Base-by-base conservation (phyloP, 208 protist genomes). In the Wallacemonas sp. region DNA sequence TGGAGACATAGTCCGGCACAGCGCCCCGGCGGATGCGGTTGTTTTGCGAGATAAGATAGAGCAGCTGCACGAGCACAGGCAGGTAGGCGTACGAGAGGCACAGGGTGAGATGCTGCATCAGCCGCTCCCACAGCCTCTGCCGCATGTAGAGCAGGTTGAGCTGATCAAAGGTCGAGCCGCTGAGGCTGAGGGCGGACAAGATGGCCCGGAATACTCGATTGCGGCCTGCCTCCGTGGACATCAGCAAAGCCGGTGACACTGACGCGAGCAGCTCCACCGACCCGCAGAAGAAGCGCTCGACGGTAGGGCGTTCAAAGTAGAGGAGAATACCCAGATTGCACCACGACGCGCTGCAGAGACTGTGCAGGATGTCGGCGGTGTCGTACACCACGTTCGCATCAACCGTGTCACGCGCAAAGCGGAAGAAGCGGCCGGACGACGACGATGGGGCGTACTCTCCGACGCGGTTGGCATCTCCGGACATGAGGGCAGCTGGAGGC, bases 241-340 rank as follows among this genome's bases (percentile, higher is more conserved):
- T 90, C 5, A 93, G 49, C 60, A 86, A 42, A 62, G 84, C 68
- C 27, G 86, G 75, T 8, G 87, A 80, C 1, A 77, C 82, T 27
- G 74, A 77, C 27, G 84, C 72, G 19, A 93, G 68, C n/a, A 91
- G 41, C 61, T 87, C 68, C 21, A 93, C 53, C 27, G 82, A 75
- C 11, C 74, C 76, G 34, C 55, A 75, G 68, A 93, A 87, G 26
- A 86, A 79, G 33, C 64, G 68, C 66, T 86, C 76, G 19, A 86
- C 70, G 8, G 79, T 66, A 63, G 66, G 66, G 0, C 82, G 75
- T 46, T 93, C 80, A 66, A 94, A 96, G 51, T 82, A 75, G 33
- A 91, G 60, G 8, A 91, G 55, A 38, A 95, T 80, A 21, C 90
- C 90, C 6, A 93, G 56, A 53, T 93, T 92, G 63, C 82, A 84